Conservation (phyloP, 139 green algal species). For the Pleodorina starrii region DNA sequence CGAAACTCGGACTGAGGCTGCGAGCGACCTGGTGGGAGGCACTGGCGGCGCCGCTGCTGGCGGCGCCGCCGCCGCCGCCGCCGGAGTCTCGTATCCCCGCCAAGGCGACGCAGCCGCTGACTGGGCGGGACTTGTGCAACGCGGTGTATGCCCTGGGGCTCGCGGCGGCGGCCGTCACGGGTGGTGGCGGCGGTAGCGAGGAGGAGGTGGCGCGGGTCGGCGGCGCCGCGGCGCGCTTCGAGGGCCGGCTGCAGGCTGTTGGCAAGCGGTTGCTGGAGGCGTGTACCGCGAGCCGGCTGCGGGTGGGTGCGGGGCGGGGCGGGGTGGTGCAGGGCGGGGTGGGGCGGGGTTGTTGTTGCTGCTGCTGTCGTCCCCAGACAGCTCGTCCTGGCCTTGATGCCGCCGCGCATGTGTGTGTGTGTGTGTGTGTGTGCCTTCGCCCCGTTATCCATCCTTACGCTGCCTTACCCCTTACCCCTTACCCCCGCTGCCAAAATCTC, state of each 20-base stretch:
- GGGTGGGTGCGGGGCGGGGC: too few species aligned
- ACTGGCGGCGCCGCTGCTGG: conserved; percentile 19
- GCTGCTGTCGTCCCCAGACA: too few species aligned
- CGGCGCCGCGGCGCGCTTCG: background rate
- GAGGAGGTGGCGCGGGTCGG: background rate
- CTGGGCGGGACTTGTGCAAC: conserved; percentile 24
- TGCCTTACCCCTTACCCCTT: too few species aligned
- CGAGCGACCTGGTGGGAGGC: conserved; percentile 39
- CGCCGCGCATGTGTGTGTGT: too few species aligned
- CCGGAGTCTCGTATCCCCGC: background rate
- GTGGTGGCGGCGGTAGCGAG: background rate
- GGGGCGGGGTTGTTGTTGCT: too few species aligned
- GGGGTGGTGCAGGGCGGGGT: too few species aligned
- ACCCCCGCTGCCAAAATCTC: background rate
- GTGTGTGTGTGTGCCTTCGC: too few species aligned
- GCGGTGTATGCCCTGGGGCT: conserved; percentile 20
- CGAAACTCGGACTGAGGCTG: conserved; percentile 22
- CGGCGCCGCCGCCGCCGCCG: background rate
- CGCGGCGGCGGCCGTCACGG: background rate
- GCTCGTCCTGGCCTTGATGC: too few species aligned
- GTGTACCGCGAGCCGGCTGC: background rate
- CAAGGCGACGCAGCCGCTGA: background rate
- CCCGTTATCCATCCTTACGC: too few species aligned
- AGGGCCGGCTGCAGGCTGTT: background rate
- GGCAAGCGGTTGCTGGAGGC: background rate